These are phyloP conservation scores for Heliosperma pusillum DNA, from an alignment of 148 eudicot species.

Conservation along the genomic window DNA sequence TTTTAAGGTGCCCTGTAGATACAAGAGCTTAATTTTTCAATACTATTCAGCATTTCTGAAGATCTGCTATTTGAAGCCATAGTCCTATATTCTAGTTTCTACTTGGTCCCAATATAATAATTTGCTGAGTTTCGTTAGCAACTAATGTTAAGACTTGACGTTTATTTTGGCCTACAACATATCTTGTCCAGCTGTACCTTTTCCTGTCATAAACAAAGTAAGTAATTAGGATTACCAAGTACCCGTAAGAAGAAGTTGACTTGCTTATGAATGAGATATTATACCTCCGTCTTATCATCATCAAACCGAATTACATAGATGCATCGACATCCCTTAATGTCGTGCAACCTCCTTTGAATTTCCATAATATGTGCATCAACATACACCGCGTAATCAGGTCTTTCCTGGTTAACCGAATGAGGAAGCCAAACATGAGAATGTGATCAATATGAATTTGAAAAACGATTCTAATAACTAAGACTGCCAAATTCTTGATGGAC, in stretches of 20 bases:
- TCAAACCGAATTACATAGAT: conserved; percentile 65
- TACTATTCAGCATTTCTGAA: not conserved
- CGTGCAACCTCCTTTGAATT: conserved; percentile 59
- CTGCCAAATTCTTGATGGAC: not conserved
- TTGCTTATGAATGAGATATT: not conserved
- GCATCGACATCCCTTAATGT: conserved; percentile 58
- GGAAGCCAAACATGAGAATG: conserved; percentile 1
- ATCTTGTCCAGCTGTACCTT: conserved; percentile 46
- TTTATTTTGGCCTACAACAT: conserved; percentile 56
- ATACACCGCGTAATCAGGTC: conserved; percentile 54
- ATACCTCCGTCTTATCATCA: conserved; percentile 61
- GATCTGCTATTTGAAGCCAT: not conserved
- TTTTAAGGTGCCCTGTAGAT: not conserved
- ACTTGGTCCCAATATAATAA: not conserved
- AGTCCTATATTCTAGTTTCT: not conserved
- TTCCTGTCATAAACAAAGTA: conserved; percentile 42
- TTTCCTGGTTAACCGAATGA: conserved; percentile 40
- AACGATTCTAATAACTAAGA: not conserved
- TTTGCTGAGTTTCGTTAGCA: not conserved
- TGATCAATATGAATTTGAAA: not conserved
- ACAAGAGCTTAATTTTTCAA: conserved; percentile 5
- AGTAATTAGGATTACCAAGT: not conserved
- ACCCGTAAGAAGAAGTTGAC: not conserved
- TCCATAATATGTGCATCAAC: conserved; percentile 63
- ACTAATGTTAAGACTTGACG: not conserved